Percentiles rank a stretch among this genome's conserved stretches.
Conservation (phyloP, 106 monocot species). For the Platanthera zijinensis region DNA sequence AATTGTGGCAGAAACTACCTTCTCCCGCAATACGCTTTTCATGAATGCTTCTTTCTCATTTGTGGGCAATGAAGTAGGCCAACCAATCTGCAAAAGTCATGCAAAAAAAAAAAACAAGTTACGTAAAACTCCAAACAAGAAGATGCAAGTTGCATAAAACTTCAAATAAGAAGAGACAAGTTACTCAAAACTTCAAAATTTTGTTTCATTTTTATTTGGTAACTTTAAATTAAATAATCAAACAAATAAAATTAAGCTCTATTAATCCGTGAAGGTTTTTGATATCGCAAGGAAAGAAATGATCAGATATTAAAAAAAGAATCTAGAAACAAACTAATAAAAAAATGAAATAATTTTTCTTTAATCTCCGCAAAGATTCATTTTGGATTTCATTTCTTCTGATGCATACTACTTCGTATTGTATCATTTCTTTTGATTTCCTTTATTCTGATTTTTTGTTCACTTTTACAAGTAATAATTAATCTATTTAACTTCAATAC, state of each 20-base stretch:
- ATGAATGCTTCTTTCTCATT: slow-evolving; percentile 64
- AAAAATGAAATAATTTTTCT: no score
- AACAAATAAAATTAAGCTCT: not conserved
- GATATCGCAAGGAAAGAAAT: not conserved
- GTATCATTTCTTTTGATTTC: no score
- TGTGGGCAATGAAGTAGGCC: slow-evolving; percentile 71
- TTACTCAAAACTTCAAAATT: not conserved
- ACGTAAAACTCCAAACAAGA: not conserved
- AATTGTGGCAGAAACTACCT: slow-evolving; percentile 25
- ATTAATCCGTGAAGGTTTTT: not conserved
- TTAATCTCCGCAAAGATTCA: no score
- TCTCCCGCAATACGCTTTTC: slow-evolving; percentile 47
- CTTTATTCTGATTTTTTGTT: no score
- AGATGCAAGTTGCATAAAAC: not conserved
- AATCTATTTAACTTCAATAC: no score
- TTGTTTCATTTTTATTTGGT: not conserved
- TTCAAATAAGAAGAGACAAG: not conserved
- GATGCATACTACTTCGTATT: no score
- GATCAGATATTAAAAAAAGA: not conserved
- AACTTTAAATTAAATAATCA: not conserved
- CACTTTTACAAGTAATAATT: no score
- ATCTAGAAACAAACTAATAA: not conserved
- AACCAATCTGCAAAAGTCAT: slow-evolving; percentile 55
- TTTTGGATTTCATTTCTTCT: no score
- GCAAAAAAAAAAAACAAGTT: not conserved